Evolutionary conservation across 352 stramenopile genomes (phyloP).

Genomic region (Phytophthora syringae): DNA sequence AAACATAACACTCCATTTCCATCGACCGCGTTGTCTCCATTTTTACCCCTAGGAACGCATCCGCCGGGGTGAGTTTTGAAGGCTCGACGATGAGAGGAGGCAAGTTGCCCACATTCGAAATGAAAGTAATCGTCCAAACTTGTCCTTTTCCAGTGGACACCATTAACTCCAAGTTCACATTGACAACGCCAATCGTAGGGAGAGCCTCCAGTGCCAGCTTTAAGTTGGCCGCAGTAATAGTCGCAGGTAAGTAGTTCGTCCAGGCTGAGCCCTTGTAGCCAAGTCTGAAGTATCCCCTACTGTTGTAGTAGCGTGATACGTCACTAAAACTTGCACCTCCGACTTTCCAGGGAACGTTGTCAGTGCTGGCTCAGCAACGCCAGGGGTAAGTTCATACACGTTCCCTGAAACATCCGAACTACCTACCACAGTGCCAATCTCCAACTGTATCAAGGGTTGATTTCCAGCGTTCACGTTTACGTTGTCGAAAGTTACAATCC

Average conservation of each 20-base stretch:
- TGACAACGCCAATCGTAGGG: constrained; percentile 69
- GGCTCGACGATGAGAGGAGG: constrained; percentile 61
- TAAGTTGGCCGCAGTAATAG: constrained; percentile 43
- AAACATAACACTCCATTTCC: constrained; percentile 53
- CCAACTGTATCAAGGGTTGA: constrained; percentile 71
- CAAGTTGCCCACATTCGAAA: constrained; percentile 67
- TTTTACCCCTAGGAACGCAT: constrained; percentile 64
- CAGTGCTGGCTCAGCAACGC: constrained; percentile 42
- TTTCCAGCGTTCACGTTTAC: constrained; percentile 46
- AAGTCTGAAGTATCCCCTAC: constrained; percentile 77
- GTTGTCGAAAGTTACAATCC: constrained; percentile 77
- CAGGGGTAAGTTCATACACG: constrained; percentile 58
- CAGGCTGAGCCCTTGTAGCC: constrained; percentile 80
- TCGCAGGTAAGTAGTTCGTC: constrained; percentile 67
- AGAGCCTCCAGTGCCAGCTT: constrained; percentile 71
- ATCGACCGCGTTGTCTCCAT: constrained; percentile 80
- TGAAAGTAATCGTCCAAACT: constrained; percentile 83
- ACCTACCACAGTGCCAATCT: constrained; percentile 34
- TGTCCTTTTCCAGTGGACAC: constrained; percentile 33
- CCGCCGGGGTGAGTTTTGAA: constrained; percentile 61
- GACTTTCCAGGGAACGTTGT: constrained; percentile 57
- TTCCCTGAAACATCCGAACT: constrained; percentile 42
- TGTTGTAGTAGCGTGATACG: constrained; percentile 44
- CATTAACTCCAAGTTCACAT: constrained; percentile 38
- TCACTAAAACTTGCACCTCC: constrained; percentile 80